These are phyloP conservation scores for Camellia oleifera DNA, from an alignment of 179 eudicot species.

Conservation along the genomic window DNA sequence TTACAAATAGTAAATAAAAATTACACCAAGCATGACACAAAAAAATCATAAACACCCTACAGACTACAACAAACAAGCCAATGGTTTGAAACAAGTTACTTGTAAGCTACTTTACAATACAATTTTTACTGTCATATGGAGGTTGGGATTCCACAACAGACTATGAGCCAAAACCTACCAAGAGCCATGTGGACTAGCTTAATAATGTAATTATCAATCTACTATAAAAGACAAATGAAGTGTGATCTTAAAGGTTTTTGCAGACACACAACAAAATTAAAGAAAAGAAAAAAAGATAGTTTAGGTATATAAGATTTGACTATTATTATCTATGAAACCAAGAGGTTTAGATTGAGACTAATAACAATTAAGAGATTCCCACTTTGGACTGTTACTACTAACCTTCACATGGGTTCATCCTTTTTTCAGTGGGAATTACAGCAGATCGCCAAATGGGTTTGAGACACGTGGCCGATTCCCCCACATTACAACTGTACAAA, in stretches of 20 bases:
- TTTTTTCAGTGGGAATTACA: conserved; percentile 9
- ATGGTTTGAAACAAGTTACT: background rate
- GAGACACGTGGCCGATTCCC: conserved; percentile 30
- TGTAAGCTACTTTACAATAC: background rate
- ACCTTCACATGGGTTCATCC: conserved; percentile 35
- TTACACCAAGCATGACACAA: background rate
- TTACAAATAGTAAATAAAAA: too few relatives aligned
- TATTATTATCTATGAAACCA: background rate
- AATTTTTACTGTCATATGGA: background rate
- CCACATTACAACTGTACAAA: background rate
- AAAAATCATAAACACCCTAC: too few relatives aligned
- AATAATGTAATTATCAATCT: background rate
- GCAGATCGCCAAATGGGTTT: conserved; percentile 22
- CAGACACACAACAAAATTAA: background rate
- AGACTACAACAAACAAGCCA: background rate
- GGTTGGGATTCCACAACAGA: background rate
- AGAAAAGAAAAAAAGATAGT: conserved; percentile 2
- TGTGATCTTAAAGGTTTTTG: conserved; percentile 1
- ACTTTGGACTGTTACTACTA: conserved; percentile 8
- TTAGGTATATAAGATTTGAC: background rate
- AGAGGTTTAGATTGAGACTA: conserved; percentile 14
- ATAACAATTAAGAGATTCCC: conserved; percentile 12
- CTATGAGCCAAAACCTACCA: background rate
- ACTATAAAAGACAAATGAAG: background rate
- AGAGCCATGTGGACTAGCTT: background rate